These are phyloP conservation scores for Fagus sylvatica DNA, from an alignment of 306 rosid genomes.

Conservation along the genomic window DNA sequence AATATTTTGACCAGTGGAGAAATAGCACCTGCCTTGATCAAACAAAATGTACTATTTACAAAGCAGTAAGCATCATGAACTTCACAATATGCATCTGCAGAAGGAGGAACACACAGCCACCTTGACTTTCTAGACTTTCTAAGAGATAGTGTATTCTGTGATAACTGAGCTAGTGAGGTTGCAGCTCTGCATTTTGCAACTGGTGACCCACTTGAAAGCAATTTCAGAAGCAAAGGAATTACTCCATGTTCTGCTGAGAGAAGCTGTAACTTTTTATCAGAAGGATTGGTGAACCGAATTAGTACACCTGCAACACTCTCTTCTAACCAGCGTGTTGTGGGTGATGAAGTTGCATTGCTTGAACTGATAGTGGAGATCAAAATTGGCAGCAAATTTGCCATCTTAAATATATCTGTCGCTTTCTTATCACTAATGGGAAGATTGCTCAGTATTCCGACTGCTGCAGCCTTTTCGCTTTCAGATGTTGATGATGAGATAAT, in stretches of 20 bases:
- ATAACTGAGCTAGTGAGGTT: conserved; percentile 70
- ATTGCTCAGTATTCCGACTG: conserved; percentile 70
- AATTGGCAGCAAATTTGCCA: conserved; percentile 55
- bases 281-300: conserved; percentile 68
- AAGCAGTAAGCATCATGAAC: conserved; percentile 71
- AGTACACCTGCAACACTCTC: conserved; percentile 56
- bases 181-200: conserved; percentile 73
- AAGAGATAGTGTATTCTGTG: conserved; percentile 68
- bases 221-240: conserved; percentile 71
- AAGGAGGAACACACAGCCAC: conserved; percentile 70
- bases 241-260: conserved; percentile 73
- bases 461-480: conserved; percentile 58
- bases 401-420: conserved; percentile 57
- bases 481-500: conserved; percentile 55
- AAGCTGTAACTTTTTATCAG: conserved; percentile 73
- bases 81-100: conserved; percentile 57
- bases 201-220: conserved; percentile 59
- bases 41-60: conserved; percentile 69
- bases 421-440: conserved; percentile 66
- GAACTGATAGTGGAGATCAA: conserved; percentile 53
- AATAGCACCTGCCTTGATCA: conserved; percentile 78
- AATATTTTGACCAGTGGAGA: conserved; percentile 57
- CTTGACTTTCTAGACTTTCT: conserved; percentile 41
- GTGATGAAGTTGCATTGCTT: conserved; percentile 36
- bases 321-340: conserved; percentile 28